Evolutionary conservation across 2,329 filamentous ascomycete genomes (phyloP).

Genomic region (Pseudocercospora musae): DNA sequence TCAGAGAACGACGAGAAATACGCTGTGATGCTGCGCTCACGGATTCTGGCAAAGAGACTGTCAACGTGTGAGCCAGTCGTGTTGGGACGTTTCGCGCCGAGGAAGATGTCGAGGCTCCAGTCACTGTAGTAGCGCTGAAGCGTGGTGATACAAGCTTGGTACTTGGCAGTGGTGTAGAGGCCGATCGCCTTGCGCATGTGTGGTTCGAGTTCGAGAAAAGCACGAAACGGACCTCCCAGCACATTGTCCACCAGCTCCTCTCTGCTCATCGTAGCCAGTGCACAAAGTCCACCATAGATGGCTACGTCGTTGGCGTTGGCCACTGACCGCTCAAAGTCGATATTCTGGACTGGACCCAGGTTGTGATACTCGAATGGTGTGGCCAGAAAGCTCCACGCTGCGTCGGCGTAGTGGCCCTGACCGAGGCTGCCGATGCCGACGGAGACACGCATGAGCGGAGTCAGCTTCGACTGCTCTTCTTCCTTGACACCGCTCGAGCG

Average conservation of each 20-base stretch:
- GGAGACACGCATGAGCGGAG: slow-evolving; percentile 63
- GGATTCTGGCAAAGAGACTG: slow-evolving; percentile 68
- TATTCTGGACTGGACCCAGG: slow-evolving; percentile 42
- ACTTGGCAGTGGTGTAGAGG: slow-evolving; percentile 86
- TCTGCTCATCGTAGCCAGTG: slow-evolving; percentile 84
- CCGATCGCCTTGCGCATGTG: slow-evolving; percentile 89
- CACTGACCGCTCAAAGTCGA: slow-evolving; percentile 65
- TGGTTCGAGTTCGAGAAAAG: slow-evolving; percentile 86
- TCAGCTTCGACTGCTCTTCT: slow-evolving; percentile 56
- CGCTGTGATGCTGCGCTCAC: slow-evolving; percentile 87
- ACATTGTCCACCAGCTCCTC: slow-evolving; percentile 70
- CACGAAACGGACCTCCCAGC: slow-evolving; percentile 80
- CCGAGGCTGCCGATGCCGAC: slow-evolving; percentile 62
- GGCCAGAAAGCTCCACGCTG: slow-evolving; percentile 68
- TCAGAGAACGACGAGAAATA: slow-evolving; percentile 89
- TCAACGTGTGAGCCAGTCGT: slow-evolving; percentile 54
- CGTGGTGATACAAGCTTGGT: slow-evolving; percentile 77
- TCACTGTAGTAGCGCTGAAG: slow-evolving; percentile 78
- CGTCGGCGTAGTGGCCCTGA: slow-evolving; percentile 57
- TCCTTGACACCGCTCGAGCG: slow-evolving; percentile 45
- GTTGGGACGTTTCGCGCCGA: slow-evolving; percentile 49
- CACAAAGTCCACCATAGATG: slow-evolving; percentile 84
- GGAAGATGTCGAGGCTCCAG: slow-evolving; percentile 85
- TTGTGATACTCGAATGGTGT: slow-evolving; percentile 53
- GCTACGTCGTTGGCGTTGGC: slow-evolving; percentile 84